Conservation (phyloP, 306 rosid genomes). For the Cucurbita pepo region DNA sequence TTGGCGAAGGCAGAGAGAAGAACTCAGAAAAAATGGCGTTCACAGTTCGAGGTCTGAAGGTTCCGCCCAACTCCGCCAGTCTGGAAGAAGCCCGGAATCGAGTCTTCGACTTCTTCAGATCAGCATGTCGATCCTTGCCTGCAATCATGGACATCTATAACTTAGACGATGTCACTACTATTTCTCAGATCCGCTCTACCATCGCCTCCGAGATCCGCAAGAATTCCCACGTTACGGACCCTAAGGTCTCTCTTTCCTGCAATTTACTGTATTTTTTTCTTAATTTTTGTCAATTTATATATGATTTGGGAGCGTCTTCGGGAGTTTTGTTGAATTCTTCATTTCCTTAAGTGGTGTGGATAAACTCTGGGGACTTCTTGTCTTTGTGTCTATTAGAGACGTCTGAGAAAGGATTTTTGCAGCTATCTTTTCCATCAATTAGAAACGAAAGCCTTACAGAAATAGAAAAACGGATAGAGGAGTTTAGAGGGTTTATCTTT, state of each 20-base stretch:
- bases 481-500: neutral
- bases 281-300: no score
- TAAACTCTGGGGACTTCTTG: neutral
- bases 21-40: conserved; percentile 28
- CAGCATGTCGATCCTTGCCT: conserved; percentile 71
- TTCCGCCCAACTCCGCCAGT: conserved; percentile 66
- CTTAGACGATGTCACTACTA: conserved; percentile 38
- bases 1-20: neutral
- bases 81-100: conserved; percentile 67
- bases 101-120: conserved; percentile 68
- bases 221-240: conserved; percentile 42
- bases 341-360: neutral
- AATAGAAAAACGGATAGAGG: neutral
- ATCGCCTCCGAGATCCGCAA: conserved; percentile 75
- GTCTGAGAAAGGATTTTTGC: neutral
- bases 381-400: neutral
- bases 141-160: conserved; percentile 69
- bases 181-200: conserved; percentile 69
- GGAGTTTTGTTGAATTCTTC: neutral
- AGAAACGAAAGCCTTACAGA: neutral
- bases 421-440: neutral
- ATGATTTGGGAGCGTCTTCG: neutral
- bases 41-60: conserved; percentile 40
- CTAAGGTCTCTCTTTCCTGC: conserved; percentile 35
- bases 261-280: neutral